Percentiles rank a stretch among this genome's conserved stretches.
These are phyloP conservation scores for Ustilago curta DNA, from an alignment of 1,284 basidiomycete genomes.

Conservation along the genomic window DNA sequence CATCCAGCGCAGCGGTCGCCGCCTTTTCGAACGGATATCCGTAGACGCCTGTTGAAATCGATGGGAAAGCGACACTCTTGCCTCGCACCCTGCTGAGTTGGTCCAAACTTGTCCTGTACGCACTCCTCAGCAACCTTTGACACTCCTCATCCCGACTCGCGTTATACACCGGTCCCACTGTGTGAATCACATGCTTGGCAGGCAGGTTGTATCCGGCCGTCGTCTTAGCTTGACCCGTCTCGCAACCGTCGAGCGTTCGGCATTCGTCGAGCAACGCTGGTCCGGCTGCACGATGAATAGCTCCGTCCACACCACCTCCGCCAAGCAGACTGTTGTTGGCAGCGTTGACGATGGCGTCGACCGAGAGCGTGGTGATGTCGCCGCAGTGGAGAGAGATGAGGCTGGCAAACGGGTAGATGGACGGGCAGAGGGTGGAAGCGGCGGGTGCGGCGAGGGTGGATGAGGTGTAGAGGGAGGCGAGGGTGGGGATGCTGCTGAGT, in stretches of 20 bases:
- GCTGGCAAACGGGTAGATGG: slow-evolving; percentile 35
- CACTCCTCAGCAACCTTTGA: slow-evolving; percentile 70
- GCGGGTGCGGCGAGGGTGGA: slow-evolving; percentile 11
- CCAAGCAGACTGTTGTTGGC: slow-evolving; percentile 62
- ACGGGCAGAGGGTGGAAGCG: slow-evolving; percentile 7
- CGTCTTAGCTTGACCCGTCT: slow-evolving; percentile 85
- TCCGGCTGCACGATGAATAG: slow-evolving; percentile 88
- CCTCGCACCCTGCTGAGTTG: slow-evolving; percentile 28
- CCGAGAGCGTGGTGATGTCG: slow-evolving; percentile 42
- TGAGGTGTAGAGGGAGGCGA: slow-evolving; percentile 29
- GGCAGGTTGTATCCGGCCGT: slow-evolving; percentile 72
- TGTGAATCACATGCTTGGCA: slow-evolving; percentile 84
- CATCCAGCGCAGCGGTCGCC: slow-evolving; percentile 45
- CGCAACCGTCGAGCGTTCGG: slow-evolving; percentile 75
- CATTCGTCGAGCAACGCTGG: slow-evolving; percentile 80
- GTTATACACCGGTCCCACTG: slow-evolving; percentile 85
- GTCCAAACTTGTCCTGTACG: slow-evolving; percentile 56
- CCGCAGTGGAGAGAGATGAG: slow-evolving; percentile 20
- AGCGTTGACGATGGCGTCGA: slow-evolving; percentile 66
- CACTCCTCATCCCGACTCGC: slow-evolving; percentile 1
- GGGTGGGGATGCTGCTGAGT: slow-evolving; percentile 24
- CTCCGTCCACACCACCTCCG: slow-evolving; percentile 77
- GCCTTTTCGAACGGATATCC: slow-evolving; percentile 64
- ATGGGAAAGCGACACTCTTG: slow-evolving; percentile 61
- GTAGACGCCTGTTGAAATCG: slow-evolving; percentile 67